Evolutionary conservation across 805 yeast genomes (phyloP).

Genomic region (Suhomyces faveliae): DNA sequence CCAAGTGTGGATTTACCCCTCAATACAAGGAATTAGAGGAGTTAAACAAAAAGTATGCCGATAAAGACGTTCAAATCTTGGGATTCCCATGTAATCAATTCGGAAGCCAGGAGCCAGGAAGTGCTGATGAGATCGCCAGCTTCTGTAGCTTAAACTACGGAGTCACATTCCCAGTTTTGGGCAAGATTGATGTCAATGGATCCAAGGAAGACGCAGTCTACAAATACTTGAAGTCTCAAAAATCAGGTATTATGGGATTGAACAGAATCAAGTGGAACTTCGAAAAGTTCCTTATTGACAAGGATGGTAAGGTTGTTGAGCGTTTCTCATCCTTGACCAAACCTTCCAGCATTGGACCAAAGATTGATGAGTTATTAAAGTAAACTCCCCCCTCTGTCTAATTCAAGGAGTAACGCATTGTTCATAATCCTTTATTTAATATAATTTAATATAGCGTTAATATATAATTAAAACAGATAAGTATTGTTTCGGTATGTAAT

Average conservation of each 20-base stretch:
- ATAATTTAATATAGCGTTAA: not conserved
- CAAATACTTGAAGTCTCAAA: constrained; percentile 64
- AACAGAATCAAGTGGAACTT: constrained; percentile 46
- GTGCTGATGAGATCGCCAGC: constrained; percentile 57
- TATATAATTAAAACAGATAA: not conserved
- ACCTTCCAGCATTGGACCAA: constrained; percentile 29
- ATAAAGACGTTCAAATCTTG: constrained; percentile 34
- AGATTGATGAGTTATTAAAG: constrained; percentile 57
- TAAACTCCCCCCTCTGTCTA: not conserved
- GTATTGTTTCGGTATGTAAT: not conserved
- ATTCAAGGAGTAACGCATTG: not conserved
- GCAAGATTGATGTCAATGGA: constrained; percentile 90
- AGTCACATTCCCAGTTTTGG: constrained; percentile 85
- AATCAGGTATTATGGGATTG: constrained; percentile 47
- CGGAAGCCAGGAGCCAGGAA: constrained; percentile 43
- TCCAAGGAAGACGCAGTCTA: constrained; percentile 75
- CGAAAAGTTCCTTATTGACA: constrained; percentile 43
- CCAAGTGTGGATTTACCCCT: constrained; percentile 74
- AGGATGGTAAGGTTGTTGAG: constrained; percentile 41
- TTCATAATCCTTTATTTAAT: not conserved
- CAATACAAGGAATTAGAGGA: constrained; percentile 49
- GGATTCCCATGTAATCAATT: constrained; percentile 49
- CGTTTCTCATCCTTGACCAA: constrained; percentile 67
- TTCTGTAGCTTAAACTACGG: constrained; percentile 84
- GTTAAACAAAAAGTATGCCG: constrained; percentile 40